A percentile compares a stretch with the other conserved stretches of the same genome.
These are phyloP conservation scores for Penicillium sp. DNA, from an alignment of 2,329 filamentous ascomycete genomes.

Conservation along the genomic window DNA sequence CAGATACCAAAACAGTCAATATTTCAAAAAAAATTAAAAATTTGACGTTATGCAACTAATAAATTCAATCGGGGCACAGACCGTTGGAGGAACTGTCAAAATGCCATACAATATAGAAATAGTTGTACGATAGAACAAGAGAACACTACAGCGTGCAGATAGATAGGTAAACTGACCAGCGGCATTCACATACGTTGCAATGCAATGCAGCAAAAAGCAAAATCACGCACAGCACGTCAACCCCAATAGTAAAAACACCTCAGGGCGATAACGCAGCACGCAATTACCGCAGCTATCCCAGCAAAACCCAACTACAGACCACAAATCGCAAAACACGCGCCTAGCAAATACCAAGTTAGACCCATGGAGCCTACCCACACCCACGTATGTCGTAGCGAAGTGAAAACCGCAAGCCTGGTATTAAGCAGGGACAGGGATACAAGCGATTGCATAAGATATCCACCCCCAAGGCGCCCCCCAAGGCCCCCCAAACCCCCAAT, in stretches of 20 bases:
- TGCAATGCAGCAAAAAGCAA: not conserved
- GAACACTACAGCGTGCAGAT: not conserved
- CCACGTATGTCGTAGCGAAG: not conserved
- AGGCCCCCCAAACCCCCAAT: not conserved
- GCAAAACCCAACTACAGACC: not conserved
- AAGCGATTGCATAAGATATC: not conserved
- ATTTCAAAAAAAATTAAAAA: too few relatives aligned
- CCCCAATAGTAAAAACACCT: not conserved
- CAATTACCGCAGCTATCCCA: not conserved
- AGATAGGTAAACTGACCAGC: not conserved
- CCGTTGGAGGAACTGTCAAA: not conserved
- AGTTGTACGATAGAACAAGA: not conserved
- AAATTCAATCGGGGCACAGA: slow-evolving; percentile 6
- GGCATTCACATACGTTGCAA: not conserved
- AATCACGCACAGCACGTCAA: not conserved
- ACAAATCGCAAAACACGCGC: not conserved
- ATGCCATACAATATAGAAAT: not conserved
- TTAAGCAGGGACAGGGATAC: not conserved
- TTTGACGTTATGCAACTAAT: slow-evolving; percentile 1
- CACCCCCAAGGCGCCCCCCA: not conserved
- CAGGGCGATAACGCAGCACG: not conserved
- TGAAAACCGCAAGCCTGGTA: not conserved
- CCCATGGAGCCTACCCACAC: not conserved
- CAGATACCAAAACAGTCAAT: not conserved
- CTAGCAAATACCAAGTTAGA: not conserved